These are phyloP conservation scores for Suillus placidus DNA, from an alignment of 768 basidiomycete genomes.

Conservation along the genomic window DNA sequence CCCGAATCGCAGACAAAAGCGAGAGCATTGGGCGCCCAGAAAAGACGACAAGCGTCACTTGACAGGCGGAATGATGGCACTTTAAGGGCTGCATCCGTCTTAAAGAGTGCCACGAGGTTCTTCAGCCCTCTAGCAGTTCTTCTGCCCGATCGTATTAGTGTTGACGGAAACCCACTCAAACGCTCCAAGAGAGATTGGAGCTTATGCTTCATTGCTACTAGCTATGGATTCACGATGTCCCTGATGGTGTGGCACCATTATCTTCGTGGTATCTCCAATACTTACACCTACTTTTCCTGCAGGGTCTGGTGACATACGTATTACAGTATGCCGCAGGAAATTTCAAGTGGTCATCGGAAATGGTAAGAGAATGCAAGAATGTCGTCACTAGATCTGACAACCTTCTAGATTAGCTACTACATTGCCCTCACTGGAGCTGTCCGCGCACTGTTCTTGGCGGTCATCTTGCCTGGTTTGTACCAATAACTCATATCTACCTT, in stretches of 20 bases:
- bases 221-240: slow-evolving; percentile 49
- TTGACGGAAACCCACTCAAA: slow-evolving; percentile 42
- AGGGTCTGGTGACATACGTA: slow-evolving; percentile 62
- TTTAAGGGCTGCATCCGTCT: slow-evolving; percentile 13
- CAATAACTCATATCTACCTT: background rate
- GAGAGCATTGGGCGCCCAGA: slow-evolving; percentile 39
- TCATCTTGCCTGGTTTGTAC: slow-evolving; percentile 62
- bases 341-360: slow-evolving; percentile 71
- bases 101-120: slow-evolving; percentile 58
- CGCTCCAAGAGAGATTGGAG: slow-evolving; percentile 61
- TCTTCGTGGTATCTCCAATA: slow-evolving; percentile 3
- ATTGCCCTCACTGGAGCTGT: slow-evolving; percentile 54
- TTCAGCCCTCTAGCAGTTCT: slow-evolving; percentile 74
- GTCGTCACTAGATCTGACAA: slow-evolving; percentile 7
- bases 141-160: slow-evolving; percentile 42
- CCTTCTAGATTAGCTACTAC: slow-evolving; percentile 69
- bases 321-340: slow-evolving; percentile 65
- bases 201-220: slow-evolving; percentile 55
- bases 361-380: slow-evolving; percentile 39
- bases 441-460: slow-evolving; percentile 56
- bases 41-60: slow-evolving; percentile 12
- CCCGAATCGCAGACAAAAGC: slow-evolving; percentile 75
- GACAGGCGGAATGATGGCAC: slow-evolving; percentile 14
- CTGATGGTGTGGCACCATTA: slow-evolving; percentile 39
- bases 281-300: background rate